phyloP scores from a whole-genome alignment of 257 asterid genomes.

The Penstemon eatonii region DNA sequence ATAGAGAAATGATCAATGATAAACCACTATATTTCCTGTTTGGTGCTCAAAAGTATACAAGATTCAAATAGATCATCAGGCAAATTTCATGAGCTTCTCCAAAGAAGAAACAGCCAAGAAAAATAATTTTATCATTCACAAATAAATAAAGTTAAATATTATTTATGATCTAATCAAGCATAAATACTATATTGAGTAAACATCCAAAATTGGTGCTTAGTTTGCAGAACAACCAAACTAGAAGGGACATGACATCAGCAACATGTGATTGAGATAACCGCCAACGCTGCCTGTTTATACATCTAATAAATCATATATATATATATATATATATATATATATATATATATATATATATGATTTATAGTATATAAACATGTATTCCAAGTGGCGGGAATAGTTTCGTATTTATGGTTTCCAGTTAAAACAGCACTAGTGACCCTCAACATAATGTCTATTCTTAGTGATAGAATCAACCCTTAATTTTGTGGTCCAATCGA shows the following conservation, averaged over 20 bases:
- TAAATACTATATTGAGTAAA: slow-evolving; percentile 1
- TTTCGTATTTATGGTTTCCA: neutral
- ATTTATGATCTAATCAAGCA: neutral
- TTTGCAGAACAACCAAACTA: neutral
- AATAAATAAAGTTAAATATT: neutral
- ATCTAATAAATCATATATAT: neutral
- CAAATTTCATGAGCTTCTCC: neutral
- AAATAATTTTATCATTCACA: neutral
- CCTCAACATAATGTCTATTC: neutral
- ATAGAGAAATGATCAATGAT: neutral
- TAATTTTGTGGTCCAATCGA: too few relatives aligned
- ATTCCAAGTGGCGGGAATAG: too few relatives aligned
- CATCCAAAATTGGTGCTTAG: neutral
- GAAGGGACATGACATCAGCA: neutral
- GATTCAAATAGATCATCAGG: slow-evolving; percentile 5
- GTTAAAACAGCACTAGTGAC: neutral
- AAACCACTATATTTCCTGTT: neutral
- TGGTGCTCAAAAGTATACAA: neutral
- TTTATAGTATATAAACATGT: too few relatives aligned
- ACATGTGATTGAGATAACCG: neutral
- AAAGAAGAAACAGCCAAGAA: slow-evolving; percentile 9
- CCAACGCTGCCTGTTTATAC: neutral
- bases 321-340: too few relatives aligned
- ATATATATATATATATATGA: too few relatives aligned
- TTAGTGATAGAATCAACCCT: neutral